A percentile compares a stretch with the other conserved stretches of the same genome.
phyloP scores from a whole-genome alignment of 2,329 filamentous ascomycete species.

The Chrysoporthe puriensis region DNA sequence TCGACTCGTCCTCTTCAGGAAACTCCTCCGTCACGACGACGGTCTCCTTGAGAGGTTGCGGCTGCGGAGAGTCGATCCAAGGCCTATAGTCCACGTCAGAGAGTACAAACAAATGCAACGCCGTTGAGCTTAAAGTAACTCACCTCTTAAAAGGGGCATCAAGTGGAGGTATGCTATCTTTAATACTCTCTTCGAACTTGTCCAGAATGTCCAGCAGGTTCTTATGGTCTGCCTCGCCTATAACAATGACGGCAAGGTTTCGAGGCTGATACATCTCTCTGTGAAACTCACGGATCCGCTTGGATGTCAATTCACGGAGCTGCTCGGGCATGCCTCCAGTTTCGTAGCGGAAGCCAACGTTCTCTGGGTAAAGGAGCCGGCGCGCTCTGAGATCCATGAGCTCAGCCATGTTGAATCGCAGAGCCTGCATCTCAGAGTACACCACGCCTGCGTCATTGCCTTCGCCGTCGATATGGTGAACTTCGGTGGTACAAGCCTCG shows the following conservation, averaged over 20 bases:
- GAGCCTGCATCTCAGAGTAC: slow-evolving; percentile 98
- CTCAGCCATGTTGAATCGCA: slow-evolving; percentile 82
- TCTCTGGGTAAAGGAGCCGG: slow-evolving; percentile 82
- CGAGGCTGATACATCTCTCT: slow-evolving; percentile 97
- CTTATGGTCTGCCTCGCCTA: slow-evolving; percentile 86
- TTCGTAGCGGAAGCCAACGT: slow-evolving; percentile 92
- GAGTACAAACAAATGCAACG: neutral
- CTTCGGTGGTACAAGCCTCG: slow-evolving; percentile 90
- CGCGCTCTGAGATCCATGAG: slow-evolving; percentile 86
- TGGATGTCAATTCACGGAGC: slow-evolving; percentile 80
- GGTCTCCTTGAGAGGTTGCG: slow-evolving; percentile 72
- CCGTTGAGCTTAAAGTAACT: slow-evolving; percentile 16
- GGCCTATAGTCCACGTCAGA: slow-evolving; percentile 50
- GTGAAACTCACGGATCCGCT: slow-evolving; percentile 93
- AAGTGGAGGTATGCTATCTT: slow-evolving; percentile 77
- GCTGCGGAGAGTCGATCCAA: slow-evolving; percentile 86
- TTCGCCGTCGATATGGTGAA: slow-evolving; percentile 91
- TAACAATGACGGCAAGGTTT: slow-evolving; percentile 87
- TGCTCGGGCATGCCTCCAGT: slow-evolving; percentile 98
- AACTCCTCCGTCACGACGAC: slow-evolving; percentile 82
- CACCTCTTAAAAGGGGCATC: slow-evolving; percentile 75
- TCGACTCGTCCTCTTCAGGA: slow-evolving; percentile 94
- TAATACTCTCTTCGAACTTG: slow-evolving; percentile 83
- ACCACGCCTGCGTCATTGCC: slow-evolving; percentile 96
- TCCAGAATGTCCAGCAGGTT: slow-evolving; percentile 82